These are phyloP conservation scores for Penicillium antarcticum DNA, from an alignment of 495 filamentous ascomycete species.

Conservation along the genomic window DNA sequence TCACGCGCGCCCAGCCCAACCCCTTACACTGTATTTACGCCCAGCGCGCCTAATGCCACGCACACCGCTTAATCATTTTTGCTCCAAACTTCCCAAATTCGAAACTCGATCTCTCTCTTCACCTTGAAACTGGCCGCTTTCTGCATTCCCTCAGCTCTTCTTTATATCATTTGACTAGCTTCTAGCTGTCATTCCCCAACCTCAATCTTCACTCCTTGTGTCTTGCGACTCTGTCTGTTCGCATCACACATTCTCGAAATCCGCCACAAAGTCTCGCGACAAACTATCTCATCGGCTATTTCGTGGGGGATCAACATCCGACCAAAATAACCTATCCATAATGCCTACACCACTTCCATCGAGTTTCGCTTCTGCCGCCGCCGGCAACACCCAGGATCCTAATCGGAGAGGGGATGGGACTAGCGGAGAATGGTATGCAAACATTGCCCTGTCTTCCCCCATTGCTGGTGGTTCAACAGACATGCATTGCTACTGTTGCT, in stretches of 20 bases:
- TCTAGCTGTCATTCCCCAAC: constrained; percentile 14
- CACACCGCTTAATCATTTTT: constrained; percentile 27
- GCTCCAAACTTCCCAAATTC: constrained; percentile 28
- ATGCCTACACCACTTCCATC: constrained; percentile 79
- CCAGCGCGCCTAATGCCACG: constrained; percentile 20
- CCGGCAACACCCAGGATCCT: constrained; percentile 62
- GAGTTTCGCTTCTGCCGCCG: constrained; percentile 80
- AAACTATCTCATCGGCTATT: constrained; percentile 18
- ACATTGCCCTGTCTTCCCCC: constrained; percentile 8
- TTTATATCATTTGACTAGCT: constrained; percentile 22
- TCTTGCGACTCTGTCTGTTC: constrained; percentile 24
- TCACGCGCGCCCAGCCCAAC: constrained; percentile 9
- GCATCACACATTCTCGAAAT: constrained; percentile 21
- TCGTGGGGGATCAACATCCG: constrained; percentile 20
- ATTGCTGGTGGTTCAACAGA: background rate
- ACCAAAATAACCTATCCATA: constrained; percentile 24
- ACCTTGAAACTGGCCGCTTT: constrained; percentile 26
- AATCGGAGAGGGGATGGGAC: constrained; percentile 53
- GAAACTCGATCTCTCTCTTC: constrained; percentile 29
- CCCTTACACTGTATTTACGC: constrained; percentile 14
- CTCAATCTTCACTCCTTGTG: constrained; percentile 13
- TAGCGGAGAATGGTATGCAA: constrained; percentile 55
- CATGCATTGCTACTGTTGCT: background rate
- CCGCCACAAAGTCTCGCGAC: constrained; percentile 27
- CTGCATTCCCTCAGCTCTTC: constrained; percentile 18